These are phyloP conservation scores for Euphrasia arctica DNA, from an alignment of 305 asterid species.

Conservation along the genomic window DNA sequence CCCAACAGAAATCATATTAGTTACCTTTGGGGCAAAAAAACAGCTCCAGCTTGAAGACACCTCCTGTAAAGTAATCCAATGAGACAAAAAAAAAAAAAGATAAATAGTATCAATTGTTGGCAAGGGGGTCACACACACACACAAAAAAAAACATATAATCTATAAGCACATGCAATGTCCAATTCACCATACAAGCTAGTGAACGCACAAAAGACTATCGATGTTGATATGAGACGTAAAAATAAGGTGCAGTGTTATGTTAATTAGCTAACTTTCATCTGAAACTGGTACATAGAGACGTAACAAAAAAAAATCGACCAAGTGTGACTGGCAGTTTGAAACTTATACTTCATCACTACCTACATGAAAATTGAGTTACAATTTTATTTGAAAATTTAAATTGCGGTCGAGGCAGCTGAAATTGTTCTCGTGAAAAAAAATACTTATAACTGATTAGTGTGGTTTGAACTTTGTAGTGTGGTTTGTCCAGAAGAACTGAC, in stretches of 20 bases:
- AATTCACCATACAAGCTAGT: conserved; percentile 16
- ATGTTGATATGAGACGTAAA: conserved; percentile 5
- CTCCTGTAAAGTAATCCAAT: conserved; percentile 48
- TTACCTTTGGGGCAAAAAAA: conserved; percentile 99
- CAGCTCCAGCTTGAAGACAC: conserved; percentile 97
- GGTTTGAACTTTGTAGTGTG: no score
- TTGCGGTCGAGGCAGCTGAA: conserved; percentile 88
- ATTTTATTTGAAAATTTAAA: conserved; percentile 15
- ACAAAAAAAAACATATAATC: background rate
- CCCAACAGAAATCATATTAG: background rate
- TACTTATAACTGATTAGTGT: no score
- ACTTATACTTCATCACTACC: no score
- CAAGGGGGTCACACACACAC: conserved; percentile 3
- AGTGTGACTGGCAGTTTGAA: no score
- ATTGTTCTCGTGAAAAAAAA: conserved; percentile 71
- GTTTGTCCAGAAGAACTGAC: conserved; percentile 14
- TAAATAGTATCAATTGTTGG: conserved; percentile 19
- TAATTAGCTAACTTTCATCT: conserved; percentile 1
- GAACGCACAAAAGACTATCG: background rate
- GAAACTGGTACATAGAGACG: background rate
- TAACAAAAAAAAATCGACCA: no score
- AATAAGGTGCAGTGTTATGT: conserved; percentile 9
- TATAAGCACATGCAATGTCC: background rate
- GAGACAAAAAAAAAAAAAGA: conserved; percentile 3
- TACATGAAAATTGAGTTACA: no score